Base-by-base conservation (phyloP, 805 yeast species). In the Wickerhamiella galacta region DNA sequence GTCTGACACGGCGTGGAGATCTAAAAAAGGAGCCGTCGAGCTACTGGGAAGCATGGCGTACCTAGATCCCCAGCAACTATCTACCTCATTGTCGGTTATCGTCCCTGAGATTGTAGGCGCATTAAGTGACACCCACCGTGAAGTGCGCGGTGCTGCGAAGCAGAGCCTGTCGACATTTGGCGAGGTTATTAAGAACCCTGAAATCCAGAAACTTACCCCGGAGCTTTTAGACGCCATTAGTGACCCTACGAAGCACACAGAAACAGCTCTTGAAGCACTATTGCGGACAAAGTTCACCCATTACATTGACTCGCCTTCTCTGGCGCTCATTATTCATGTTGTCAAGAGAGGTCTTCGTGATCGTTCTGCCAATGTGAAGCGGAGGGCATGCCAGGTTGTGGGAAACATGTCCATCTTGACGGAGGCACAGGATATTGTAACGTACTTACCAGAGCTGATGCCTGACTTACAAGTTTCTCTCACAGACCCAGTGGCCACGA, bases 351-450 rank as follows among this genome's bases (percentile, higher is more conserved):
- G 96, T 59, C 73, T 90, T 79, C 72, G 69, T 33, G 96, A 87
- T 44, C 65, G 98, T 48, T 78, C 93, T n/a, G 95, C 96, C 0
- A 64, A 73, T 27, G 80, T 90, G 4, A 90, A 87, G 61, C 72
- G 79, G 53, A 82, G 82, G 54, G 87, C 96, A 0, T 85, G 96
- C 55, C 95, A 90, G 57, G 87, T 90, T 62, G 95, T 90, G 20
- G 99, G 99, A 41, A 90, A 90, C 51, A 90, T 90, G 96, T 83
- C 96, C 2, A 82, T 90, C 52, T 64, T 90, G 47, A 95, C 93
- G 12, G 96, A 87, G 47, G 64, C 81, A 12, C 71, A 68, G 44
- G 98, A 90, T 53, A 63, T 90, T 39, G 56, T 71, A 32, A 95
- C 95, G 17, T 90, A 90, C 56, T 61, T 90, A 47, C 68, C 72